These are phyloP conservation scores for Bassia scoparia DNA, from an alignment of 148 eudicot genomes.

Conservation along the genomic window DNA sequence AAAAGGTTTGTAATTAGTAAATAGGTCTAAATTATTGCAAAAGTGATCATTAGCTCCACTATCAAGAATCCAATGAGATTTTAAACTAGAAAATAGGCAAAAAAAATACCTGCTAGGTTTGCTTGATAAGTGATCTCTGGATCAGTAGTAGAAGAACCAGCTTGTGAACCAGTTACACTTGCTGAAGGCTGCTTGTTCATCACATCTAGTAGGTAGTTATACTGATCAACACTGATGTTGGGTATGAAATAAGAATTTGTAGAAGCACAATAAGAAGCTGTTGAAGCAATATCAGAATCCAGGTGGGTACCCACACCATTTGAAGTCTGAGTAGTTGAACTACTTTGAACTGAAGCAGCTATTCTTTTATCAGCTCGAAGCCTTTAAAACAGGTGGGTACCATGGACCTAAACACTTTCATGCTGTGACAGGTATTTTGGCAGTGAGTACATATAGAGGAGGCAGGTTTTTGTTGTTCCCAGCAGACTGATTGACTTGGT, in stretches of 20 bases:
- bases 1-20: neutral
- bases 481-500: too few species aligned
- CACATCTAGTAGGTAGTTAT: neutral
- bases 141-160: too few species aligned
- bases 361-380: neutral
- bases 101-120: neutral
- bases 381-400: neutral
- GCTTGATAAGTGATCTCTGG: neutral
- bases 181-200: too few species aligned
- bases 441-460: neutral
- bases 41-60: neutral
- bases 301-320: too few species aligned
- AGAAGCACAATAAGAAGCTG: too few species aligned
- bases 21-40: neutral
- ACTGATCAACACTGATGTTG: too few species aligned
- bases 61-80: neutral
- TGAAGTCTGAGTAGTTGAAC: neutral
- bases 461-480: neutral
- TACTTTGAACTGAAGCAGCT: neutral
- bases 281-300: neutral
- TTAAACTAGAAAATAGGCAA: neutral
- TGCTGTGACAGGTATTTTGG: neutral
- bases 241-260: too few species aligned
- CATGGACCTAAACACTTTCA: neutral
- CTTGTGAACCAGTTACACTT: too few species aligned